Evolutionary conservation across 306 rosid genomes (phyloP).

Genomic region (Prunus fruticosa): DNA sequence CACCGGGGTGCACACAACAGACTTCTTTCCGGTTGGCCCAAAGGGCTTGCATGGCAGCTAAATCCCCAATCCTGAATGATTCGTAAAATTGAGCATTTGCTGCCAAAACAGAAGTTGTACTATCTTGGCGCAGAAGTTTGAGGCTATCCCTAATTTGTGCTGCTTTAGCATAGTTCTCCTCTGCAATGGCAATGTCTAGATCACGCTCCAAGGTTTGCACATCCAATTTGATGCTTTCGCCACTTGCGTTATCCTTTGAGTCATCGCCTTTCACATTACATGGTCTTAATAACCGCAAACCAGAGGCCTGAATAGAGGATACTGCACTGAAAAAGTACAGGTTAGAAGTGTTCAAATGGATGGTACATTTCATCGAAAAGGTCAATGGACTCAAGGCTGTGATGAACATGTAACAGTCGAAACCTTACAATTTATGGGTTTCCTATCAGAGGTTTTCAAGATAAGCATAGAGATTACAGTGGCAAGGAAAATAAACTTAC

Average conservation of each 20-base stretch:
- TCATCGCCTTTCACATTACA: slow-evolving; percentile 53
- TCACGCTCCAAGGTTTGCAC: slow-evolving; percentile 62
- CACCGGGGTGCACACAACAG: slow-evolving; percentile 87
- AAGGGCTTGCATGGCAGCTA: slow-evolving; percentile 79
- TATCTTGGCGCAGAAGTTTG: slow-evolving; percentile 55
- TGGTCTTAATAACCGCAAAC: slow-evolving; percentile 29
- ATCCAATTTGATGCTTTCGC: slow-evolving; percentile 51
- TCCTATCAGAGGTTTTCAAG: neutral
- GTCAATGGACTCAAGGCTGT: neutral
- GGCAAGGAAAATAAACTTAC: slow-evolving; percentile 43
- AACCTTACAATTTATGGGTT: neutral
- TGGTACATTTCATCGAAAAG: neutral
- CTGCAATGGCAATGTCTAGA: slow-evolving; percentile 66
- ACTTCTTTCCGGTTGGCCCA: slow-evolving; percentile 72
- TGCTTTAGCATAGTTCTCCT: slow-evolving; percentile 79
- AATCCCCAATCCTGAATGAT: slow-evolving; percentile 67
- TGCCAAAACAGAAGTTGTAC: slow-evolving; percentile 46
- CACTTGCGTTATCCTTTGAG: slow-evolving; percentile 42
- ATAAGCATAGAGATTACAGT: neutral
- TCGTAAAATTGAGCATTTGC: slow-evolving; percentile 71
- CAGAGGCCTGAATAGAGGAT: slow-evolving; percentile 27
- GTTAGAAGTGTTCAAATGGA: slow-evolving; percentile 9
- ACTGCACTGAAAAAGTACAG: slow-evolving; percentile 30
- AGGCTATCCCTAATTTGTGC: slow-evolving; percentile 79
- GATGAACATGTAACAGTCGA: no score